Conservation (phyloP, 176 grass and related monocot genomes). For the Eragrostis curvula region DNA sequence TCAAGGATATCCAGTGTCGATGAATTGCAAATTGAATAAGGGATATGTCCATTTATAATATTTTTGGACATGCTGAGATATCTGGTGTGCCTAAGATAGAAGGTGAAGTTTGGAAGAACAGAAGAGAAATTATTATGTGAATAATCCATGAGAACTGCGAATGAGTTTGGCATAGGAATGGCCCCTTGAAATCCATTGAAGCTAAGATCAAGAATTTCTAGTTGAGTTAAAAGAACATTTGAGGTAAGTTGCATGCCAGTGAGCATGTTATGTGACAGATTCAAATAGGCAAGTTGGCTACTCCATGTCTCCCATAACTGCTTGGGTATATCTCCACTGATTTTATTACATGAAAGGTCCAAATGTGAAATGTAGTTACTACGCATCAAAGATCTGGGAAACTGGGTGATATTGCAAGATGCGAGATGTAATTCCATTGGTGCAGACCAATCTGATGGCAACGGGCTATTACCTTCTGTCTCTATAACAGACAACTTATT, state of each 20-base stretch:
- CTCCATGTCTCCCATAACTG: constrained; percentile 40
- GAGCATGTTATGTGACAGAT: constrained; percentile 34
- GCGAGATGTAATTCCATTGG: too few species aligned
- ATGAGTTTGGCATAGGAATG: background rate
- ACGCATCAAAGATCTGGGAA: too few species aligned
- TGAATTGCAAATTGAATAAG: constrained; percentile 9
- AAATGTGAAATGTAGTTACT: background rate
- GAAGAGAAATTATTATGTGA: constrained; percentile 14
- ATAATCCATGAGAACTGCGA: background rate
- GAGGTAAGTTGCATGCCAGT: constrained; percentile 10
- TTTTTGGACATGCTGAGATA: constrained; percentile 30
- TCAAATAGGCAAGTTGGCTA: background rate
- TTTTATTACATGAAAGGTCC: constrained; percentile 42
- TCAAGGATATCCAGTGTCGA: background rate
- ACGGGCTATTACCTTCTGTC: too few species aligned
- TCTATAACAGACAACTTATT: too few species aligned
- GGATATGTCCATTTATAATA: constrained; percentile 15
- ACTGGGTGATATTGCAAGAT: too few species aligned
- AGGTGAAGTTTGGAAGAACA: background rate
- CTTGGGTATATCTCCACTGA: constrained; percentile 36
- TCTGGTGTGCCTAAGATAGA: rapidly evolving
- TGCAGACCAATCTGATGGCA: too few species aligned
- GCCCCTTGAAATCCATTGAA: constrained; percentile 9
- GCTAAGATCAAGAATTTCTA: constrained; percentile 10
- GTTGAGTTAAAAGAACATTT: rapidly evolving